These are phyloP conservation scores for Micromonas pusilla DNA, from an alignment of 139 green algal species.

Conservation along the genomic window DNA sequence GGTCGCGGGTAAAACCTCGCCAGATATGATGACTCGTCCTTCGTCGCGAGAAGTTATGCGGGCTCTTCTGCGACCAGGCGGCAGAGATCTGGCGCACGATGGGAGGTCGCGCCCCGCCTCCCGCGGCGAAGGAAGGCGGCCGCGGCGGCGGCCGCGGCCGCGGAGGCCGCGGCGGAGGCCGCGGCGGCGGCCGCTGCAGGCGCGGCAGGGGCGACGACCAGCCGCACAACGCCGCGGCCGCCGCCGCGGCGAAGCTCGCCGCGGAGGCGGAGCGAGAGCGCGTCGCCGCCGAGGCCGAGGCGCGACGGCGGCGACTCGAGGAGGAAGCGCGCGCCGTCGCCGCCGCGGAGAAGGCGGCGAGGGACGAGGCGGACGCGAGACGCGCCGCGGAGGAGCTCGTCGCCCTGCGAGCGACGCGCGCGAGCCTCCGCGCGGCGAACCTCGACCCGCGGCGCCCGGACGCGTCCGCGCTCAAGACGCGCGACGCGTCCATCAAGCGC, in stretches of 20 bases:
- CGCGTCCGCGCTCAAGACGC: slow-evolving; percentile 47
- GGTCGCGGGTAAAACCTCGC: too few relatives aligned
- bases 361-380: background rate
- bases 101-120: too few relatives aligned
- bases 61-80: too few relatives aligned
- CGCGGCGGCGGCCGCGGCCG: background rate
- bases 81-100: too few relatives aligned
- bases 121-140: background rate
- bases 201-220: background rate
- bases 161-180: background rate
- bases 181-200: background rate
- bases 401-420: background rate
- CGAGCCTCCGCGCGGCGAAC: background rate
- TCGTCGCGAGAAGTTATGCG: too few relatives aligned
- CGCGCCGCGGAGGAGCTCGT: background rate
- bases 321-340: slow-evolving; percentile 9
- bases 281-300: background rate
- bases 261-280: background rate
- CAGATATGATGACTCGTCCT: too few relatives aligned
- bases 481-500: slow-evolving; percentile 86
- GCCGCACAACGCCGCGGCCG: background rate
- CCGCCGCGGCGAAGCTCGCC: background rate
- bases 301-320: background rate
- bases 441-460: background rate
- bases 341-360: background rate